These are phyloP conservation scores for Aspergillus saccharolyticus DNA, from an alignment of 495 filamentous ascomycete species.

Conservation along the genomic window DNA sequence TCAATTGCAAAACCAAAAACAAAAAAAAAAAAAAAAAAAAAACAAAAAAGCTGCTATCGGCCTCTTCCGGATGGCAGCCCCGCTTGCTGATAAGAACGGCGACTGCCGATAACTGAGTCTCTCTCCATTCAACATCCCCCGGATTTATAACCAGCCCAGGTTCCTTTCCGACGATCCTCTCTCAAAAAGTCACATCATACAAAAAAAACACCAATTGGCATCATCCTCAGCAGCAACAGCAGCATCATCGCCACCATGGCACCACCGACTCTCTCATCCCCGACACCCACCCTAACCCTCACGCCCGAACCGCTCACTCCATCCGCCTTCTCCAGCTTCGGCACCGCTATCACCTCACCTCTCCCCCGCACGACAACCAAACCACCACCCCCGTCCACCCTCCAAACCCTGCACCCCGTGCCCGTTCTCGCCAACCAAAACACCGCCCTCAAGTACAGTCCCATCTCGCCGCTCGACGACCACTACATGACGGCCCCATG, in stretches of 20 bases:
- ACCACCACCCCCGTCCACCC: constrained; percentile 35
- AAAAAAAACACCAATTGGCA: background rate
- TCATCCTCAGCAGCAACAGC: background rate
- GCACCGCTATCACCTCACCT: constrained; percentile 74
- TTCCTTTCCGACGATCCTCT: background rate
- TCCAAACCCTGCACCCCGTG: constrained; percentile 28
- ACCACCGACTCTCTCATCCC: constrained; percentile 28
- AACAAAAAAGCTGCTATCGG: background rate
- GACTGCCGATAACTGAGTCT: constrained; percentile 16
- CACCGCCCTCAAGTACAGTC: constrained; percentile 77
- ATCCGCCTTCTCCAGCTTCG: constrained; percentile 70
- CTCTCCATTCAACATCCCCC: no score
- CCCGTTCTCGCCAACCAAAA: constrained; percentile 71
- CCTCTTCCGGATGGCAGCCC: background rate
- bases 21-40: no score
- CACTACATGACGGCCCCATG: constrained; percentile 54
- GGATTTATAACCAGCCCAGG: background rate
- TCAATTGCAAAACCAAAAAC: no score
- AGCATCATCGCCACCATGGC: constrained; percentile 11
- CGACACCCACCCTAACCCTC: constrained; percentile 32
- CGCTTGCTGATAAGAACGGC: constrained; percentile 3
- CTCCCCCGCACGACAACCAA: constrained; percentile 47
- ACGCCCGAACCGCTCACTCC: constrained; percentile 57
- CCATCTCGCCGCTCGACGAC: constrained; percentile 66
- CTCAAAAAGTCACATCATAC: no score